Evolutionary conservation across 768 basidiomycete genomes (phyloP), one percentile per base, ranked within the genome.

Genomic region (Thelephora ganbajun): DNA sequence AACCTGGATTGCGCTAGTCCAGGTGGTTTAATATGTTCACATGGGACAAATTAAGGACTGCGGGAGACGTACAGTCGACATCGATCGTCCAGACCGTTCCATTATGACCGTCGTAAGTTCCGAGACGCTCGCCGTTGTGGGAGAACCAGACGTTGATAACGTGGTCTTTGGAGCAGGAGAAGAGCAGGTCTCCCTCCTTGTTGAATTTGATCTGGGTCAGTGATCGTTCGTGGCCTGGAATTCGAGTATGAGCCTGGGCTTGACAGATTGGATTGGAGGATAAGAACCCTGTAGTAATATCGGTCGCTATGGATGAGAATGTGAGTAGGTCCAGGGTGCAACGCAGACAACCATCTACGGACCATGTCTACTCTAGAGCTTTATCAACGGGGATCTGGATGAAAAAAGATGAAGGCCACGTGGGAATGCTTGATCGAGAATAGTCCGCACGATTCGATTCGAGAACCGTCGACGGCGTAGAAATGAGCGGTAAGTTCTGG

Each of bases 191-290:
- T 54, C 96, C 96, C 60, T 98, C 96, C 46, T 72, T 65, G 69
- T 97, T 99, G 74, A 89, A 98, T 69, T 90, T 91, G 76, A 97
- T 87, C 69, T 97, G 91, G 6, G 93, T 97, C 58, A 98, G 71
- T 45, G 94, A 86, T 60, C 94, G 90, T 70, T 97, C 91, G 67
- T 99, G 93, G 56, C 94, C 93, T 90, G 57, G 23, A 35, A 56
- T 55, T 51, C 50, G 46, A 11, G 22, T 18, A 44, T 19, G 22
- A 11, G 16, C 2, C 11, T 9, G 39, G 22, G 26, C 14, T 5
- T 2, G 16, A 14, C 16, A 2, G 19, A n/a, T 33, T 12, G 26
- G 26, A n/a, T 23, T 44, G 39, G 13, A 14, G 18, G 33, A 48
- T 44, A 23, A 16, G 14, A 19, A 63, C 62, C 63, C 63, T 64